phyloP scores from a whole-genome alignment of 2,329 filamentous ascomycete species.

The Thielaviopsis punctulata region DNA sequence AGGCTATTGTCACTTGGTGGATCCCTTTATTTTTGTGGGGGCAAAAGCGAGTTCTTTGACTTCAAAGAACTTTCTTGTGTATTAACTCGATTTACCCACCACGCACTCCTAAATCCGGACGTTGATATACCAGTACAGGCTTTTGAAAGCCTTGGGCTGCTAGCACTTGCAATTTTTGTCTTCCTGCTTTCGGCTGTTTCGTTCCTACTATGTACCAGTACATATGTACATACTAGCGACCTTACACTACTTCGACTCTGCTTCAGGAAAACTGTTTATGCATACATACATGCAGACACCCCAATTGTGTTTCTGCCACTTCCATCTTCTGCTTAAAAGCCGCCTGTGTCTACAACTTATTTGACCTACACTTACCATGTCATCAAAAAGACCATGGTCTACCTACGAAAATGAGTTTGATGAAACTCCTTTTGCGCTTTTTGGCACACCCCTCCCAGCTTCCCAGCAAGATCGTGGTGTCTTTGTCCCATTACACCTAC shows the following conservation, averaged over 20 bases:
- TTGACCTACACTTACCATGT: slow-evolving; percentile 32
- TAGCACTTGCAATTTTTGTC: not conserved
- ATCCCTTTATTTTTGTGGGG: not conserved
- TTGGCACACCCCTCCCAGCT: slow-evolving; percentile 71
- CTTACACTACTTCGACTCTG: no score
- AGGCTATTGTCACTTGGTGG: not conserved
- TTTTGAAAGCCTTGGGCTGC: not conserved
- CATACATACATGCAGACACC: no score
- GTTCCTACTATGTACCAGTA: no score
- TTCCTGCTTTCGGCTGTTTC: no score
- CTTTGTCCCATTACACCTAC: slow-evolving; percentile 93
- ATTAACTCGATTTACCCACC: not conserved
- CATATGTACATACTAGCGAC: no score
- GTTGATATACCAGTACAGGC: no score
- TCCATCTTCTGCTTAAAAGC: no score
- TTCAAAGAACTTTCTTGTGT: not conserved
- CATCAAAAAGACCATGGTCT: slow-evolving; percentile 61
- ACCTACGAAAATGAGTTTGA: slow-evolving; percentile 60
- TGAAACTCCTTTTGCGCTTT: slow-evolving; percentile 58
- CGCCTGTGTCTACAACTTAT: not conserved
- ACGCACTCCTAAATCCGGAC: no score
- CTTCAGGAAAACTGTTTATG: no score
- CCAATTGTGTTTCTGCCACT: no score
- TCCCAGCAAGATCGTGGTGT: slow-evolving; percentile 79
- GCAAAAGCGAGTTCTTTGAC: not conserved